Conservation (phyloP, 2,329 filamentous ascomycete genomes). For the Arthrinium puccinioides region DNA sequence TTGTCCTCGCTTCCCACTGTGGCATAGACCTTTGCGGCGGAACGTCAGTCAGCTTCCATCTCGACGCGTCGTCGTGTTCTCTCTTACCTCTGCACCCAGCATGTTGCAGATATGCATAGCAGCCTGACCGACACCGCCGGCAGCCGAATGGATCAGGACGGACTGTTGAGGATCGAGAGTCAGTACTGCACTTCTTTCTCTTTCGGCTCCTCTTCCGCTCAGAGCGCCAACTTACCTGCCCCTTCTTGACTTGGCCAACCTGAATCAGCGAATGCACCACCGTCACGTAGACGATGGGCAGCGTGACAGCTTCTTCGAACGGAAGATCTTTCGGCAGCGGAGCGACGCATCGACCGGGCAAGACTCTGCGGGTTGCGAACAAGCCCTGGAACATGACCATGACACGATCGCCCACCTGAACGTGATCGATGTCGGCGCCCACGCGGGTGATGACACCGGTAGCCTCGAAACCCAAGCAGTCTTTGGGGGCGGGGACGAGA, state of each 20-base stretch:
- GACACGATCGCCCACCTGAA: constrained; percentile 5
- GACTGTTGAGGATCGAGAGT: constrained; percentile 17
- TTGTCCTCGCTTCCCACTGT: constrained; percentile 11
- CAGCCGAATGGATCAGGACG: constrained; percentile 10
- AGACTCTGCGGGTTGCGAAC: constrained; percentile 2
- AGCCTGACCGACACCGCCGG: constrained; percentile 9
- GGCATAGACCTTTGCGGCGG: constrained; percentile 9
- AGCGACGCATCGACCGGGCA: constrained; percentile 1
- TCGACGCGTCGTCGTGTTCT: too few relatives aligned
- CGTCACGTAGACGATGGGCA: constrained; percentile 6
- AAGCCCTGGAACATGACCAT: constrained; percentile 5
- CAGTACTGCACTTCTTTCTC: background rate
- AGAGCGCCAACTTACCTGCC: constrained; percentile 8
- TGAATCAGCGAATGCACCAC: constrained; percentile 8
- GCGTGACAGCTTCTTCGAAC: constrained; percentile 5
- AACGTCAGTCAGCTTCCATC: too few relatives aligned
- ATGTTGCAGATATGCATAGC: constrained; percentile 10
- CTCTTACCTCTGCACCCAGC: too few relatives aligned
- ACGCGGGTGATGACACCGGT: background rate
- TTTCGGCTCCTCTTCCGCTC: too few relatives aligned
- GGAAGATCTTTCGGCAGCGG: constrained; percentile 7
- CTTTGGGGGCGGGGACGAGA: background rate
- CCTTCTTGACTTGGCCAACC: constrained; percentile 6
- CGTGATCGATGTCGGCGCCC: background rate
- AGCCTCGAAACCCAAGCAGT: constrained; percentile 2